Evolutionary conservation across 345 rosid species (phyloP), one percentile per base, ranked within the genome.

Genomic region (Syzygium aqueum): DNA sequence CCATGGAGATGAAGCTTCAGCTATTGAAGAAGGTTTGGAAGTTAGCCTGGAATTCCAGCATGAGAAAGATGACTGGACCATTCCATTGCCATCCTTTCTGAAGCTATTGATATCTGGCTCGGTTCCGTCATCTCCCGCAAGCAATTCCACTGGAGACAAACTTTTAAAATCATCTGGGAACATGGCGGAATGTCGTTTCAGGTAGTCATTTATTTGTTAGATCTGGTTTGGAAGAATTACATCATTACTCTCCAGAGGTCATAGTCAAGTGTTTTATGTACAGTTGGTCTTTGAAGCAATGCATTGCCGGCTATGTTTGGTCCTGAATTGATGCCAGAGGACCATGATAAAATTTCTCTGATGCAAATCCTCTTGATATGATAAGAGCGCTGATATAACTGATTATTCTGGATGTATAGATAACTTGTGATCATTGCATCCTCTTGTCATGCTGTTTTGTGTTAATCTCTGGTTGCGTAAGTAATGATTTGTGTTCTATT

Each of bases 171-270:
- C 90, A 80, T 93, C 92, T 14, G 88, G 85, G 85, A 56, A 49
- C 85, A 85, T 92, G 90, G 94, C 96, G 19, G 99, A 96, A 91
- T 92, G 89, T 88, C 98, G 98, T 53, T 94, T 93, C 92, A 95
- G 98, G 99, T 96, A 93, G 51, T 86, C 50, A 84, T 88, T 57
- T 33, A 33, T 53, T 16, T 65, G 17, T 25, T 14, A 82, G 54
- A 73, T 50, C 14, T 15, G 21, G 43, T 43, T 73, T 19, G 49
- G 25, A 9, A 19, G 49, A 37, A 73, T 19, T 73, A 33, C 9
- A 19, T 19, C 8, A 10, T 33, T 37, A 73, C 27, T 10, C 25
- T 22, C 49, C 11, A 22, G 46, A 73, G 25, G 49, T 33, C 80
- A 37, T 37, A 9, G 49, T 73, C 49, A 73, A 73, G 25, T 73